These are phyloP conservation scores for Thuja plicata DNA, from an alignment of 83 land plant species.

Conservation along the genomic window DNA sequence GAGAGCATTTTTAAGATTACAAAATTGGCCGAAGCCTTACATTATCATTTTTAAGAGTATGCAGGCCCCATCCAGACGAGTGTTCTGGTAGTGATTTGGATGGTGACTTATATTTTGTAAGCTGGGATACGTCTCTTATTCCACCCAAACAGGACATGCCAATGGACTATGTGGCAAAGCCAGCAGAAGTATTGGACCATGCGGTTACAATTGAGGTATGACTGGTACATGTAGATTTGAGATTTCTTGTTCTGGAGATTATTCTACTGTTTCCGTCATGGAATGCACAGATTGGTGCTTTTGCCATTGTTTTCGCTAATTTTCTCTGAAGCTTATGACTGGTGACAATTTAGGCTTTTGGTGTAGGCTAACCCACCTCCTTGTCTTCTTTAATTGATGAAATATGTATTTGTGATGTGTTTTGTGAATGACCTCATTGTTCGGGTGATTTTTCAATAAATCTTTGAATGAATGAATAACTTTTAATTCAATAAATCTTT, in stretches of 20 bases:
- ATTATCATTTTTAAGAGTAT: neutral
- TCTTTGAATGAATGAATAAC: too few relatives aligned
- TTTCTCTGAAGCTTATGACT: neutral
- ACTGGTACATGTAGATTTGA: neutral
- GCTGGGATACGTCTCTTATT: conserved; percentile 79
- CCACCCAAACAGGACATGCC: conserved; percentile 62
- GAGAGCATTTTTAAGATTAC: neutral
- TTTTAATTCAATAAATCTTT: too few relatives aligned
- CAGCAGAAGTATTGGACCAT: conserved; percentile 52
- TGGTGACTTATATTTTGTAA: conserved; percentile 96
- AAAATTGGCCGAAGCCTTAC: neutral
- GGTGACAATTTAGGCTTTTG: neutral
- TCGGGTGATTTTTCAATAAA: neutral
- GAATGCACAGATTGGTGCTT: neutral
- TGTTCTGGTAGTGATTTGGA: conserved; percentile 98
- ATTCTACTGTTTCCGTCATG: neutral
- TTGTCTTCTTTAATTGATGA: neutral
- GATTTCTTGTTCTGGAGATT: neutral
- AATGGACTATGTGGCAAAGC: conserved; percentile 82
- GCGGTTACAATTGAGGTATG: conserved; percentile 81
- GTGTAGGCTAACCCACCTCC: neutral
- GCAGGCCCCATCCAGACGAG: conserved; percentile 94
- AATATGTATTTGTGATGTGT: neutral
- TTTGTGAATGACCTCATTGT: neutral
- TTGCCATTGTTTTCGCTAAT: neutral